Evolutionary conservation across 331 rosid species (phyloP), one percentile per base, ranked within the genome.

Genomic region (Rosa hybrid): DNA sequence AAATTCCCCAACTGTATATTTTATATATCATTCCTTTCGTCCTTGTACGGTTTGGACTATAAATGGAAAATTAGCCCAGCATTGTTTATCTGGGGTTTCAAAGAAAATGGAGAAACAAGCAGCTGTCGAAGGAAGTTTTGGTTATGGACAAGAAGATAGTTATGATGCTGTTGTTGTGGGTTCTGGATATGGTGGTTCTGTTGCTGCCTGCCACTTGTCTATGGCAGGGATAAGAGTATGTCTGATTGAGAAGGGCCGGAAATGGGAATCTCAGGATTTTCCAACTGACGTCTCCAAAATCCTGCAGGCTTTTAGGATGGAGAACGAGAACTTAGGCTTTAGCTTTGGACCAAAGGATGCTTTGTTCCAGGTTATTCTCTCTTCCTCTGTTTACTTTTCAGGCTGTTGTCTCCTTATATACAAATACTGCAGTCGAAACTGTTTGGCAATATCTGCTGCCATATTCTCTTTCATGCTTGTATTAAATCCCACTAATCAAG

Each of bases 141-240:
- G 77, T 59, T 42, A 75, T 74, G 81, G 78, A 72, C 65, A 62
- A 69, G 85, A 42, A 23, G 75, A 63, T 56, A 60, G 56, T 53
- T 81, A 81, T 51, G 85, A 78, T 74, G 87, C 77, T 6, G 50
- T 81, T 60, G 87, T 84, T 68, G 85, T 84, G 65, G 81, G 85
- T 75, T 85, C 88, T 51, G 85, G 86, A 30, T 85, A 85, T 30
- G 88, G 86, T 14, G 86, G 84, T 76, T 82, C 82, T 21, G 86
- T 85, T 48, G 86, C 85, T 42, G 81, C 83, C 68, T 85, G 85
- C 59, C 71, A 69, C 51, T 78, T 85, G 86, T 81, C 83, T 27
- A 71, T 78, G 85, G 86, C 76, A n/a, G 86, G 83, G 12, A 65
- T 62, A 68, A 78, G 67, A 50, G 87, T 74, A 1, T 81, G 87